Percentiles rank a stretch among this genome's conserved stretches.
phyloP scores from a whole-genome alignment of 169 alveolate genomes.

The Besnoitia besnoiti region DNA sequence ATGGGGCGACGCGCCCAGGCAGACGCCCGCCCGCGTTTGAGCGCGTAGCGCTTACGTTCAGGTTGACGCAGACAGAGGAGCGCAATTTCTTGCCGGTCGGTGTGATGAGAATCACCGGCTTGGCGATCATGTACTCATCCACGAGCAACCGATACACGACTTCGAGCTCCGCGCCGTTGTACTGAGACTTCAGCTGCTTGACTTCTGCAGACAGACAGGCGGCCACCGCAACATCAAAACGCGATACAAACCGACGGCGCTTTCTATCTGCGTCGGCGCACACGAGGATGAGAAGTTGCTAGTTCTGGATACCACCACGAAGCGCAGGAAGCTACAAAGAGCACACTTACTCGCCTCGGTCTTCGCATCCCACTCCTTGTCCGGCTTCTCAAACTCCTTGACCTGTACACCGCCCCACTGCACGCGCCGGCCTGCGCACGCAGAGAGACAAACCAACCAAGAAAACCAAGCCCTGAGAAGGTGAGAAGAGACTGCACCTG shows the following conservation, averaged over 20 bases:
- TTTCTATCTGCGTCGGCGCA: background rate
- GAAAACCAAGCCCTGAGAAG: background rate
- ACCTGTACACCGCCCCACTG: slow-evolving; percentile 26
- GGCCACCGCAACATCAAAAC: background rate
- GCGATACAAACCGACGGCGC: background rate
- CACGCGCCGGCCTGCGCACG: slow-evolving; percentile 15
- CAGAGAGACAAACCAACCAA: background rate
- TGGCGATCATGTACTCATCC: background rate
- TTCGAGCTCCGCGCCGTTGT: slow-evolving; percentile 31
- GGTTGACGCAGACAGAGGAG: background rate
- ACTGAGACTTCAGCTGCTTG: background rate
- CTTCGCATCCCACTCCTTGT: background rate
- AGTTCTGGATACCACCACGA: no score
- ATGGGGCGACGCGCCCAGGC: no score
- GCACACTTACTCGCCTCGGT: background rate
- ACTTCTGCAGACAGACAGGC: background rate
- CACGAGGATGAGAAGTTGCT: no score
- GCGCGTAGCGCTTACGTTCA: background rate
- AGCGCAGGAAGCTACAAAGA: background rate
- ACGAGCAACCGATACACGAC: slow-evolving; percentile 14
- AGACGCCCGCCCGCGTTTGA: no score
- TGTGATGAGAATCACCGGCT: slow-evolving; percentile 2
- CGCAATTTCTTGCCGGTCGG: slow-evolving; percentile 22
- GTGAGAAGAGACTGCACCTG: background rate
- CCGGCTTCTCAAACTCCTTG: slow-evolving; percentile 23